Evolutionary conservation across 768 basidiomycete species (phyloP), one percentile per base, ranked within the genome.

Genomic region (Symmetrospora coprosmae): DNA sequence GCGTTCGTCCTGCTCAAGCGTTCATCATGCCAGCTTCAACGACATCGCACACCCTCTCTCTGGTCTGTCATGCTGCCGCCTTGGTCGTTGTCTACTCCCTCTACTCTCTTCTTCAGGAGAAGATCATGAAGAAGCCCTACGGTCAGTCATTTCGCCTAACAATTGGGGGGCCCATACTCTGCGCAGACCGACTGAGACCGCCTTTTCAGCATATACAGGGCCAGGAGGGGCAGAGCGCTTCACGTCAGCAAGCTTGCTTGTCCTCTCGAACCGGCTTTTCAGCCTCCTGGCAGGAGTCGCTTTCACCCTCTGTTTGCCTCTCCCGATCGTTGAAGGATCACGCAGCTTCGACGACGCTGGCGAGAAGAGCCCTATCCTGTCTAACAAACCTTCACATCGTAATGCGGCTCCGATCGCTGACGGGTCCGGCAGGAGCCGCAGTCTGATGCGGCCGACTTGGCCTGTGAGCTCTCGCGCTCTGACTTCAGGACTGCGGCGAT

Each of bases 81-180:
- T 50, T 68, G 7, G 64, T 68, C 45, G 21, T 50, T 27, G 58
- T 68, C 52, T 68, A 64, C 45, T 58, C 63, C 1, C 31, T 65
- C 16, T 66, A 66, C 38, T 62, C 60, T n/a, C 41, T 63, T 1
- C 40, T 67, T 21, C 65, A 67, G 37, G 67, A 67, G 56, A 66
- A 66, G 67, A 67, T 67, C 58, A 67, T 67, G 67, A 62, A 63
- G 61, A 60, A 50, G 27, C 62, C 60, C 1, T 67, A 67, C 23
- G 65, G 66, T 66, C 17, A 39, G 66, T 48, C 6, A 2, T 8
- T 51, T 8, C 23, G 4, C 4, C 37, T 2, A 4, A 30, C 25
- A 14, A 2, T 2, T 5, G 4, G 1, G 45, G 16, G 16, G 17
- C 35, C 51, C 35, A 19, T n/a, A 21, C 21, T 19, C 1, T 5